Base-by-base conservation (phyloP, 495 filamentous ascomycete genomes). In the Hyaloscypha hepaticicola region DNA sequence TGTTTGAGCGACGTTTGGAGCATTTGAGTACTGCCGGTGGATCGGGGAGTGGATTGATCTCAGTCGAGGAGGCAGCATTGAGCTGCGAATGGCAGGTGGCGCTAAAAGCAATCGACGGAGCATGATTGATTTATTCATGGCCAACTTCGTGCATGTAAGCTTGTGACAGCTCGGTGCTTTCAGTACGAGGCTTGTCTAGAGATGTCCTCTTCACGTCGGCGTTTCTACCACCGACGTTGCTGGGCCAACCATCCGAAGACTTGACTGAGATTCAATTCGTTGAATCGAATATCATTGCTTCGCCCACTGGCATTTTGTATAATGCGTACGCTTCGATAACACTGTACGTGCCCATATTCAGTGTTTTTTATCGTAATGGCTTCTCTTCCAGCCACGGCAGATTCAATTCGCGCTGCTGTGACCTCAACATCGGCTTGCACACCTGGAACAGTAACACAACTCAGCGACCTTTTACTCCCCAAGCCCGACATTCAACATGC, bases 1-100 rank as follows among this genome's bases (percentile, higher is more conserved):
- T 7, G 82, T 72, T 63, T 90, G 84, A 22, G 81, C 79, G 65
- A 93, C 76, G 63, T 82, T 85, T 29, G 87, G 88, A 25, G 85
- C 72, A 1, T 74, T 28, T 6, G 63, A 51, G 50, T 60, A 71
- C 21, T 48, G 66, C 49, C 61, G 60, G 26, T 26, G 8, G 26
- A 57, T 21, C 3, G 33, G 7, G 29, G 60, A 25, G 19, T 50
- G 51, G 19, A 58, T 22, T 7, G 29, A 31, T 65, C 60, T 57
- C 24, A 53, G 14, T 48, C 21, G 50, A 5, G 60, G 22, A 16
- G 62, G 48, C 19, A 69, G 25, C 5, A 69, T 26, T 24, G 60
- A 53, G 31, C 51, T 67, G 7, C 70, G 66, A 34, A 72, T 12
- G 6, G 51, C 33, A 14, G 70, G 48, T 12, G 67, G 70, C 19